These are phyloP conservation scores for Acanthamoeba healyi DNA, from an alignment of 208 protist species.

Conservation along the genomic window DNA sequence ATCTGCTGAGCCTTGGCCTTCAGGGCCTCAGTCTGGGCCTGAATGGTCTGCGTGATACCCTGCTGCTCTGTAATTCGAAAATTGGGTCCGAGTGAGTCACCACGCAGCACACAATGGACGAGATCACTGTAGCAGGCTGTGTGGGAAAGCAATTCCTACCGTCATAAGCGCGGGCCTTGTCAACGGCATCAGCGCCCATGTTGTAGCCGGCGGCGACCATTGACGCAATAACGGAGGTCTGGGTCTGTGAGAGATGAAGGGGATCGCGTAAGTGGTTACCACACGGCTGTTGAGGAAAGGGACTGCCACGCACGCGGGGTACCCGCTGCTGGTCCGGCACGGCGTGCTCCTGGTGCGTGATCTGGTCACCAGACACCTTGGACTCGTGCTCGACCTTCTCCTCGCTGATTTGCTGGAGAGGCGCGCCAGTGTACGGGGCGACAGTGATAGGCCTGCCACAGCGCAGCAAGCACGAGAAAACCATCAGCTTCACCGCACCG, in stretches of 20 bases:
- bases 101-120: neutral
- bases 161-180: constrained; percentile 80
- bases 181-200: constrained; percentile 75
- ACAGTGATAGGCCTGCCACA: constrained; percentile 57
- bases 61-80: constrained; percentile 1
- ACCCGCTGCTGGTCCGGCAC: constrained; percentile 79
- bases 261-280: constrained; percentile 61
- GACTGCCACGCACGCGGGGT: neutral
- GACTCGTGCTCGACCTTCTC: constrained; percentile 60
- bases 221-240: constrained; percentile 82
- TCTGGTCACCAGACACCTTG: constrained; percentile 62
- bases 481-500: neutral
- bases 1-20: constrained; percentile 76
- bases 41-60: constrained; percentile 38
- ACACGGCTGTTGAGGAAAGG: no score
- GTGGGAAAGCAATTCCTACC: constrained; percentile 41
- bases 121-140: neutral
- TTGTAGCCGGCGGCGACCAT: constrained; percentile 84
- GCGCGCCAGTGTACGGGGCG: constrained; percentile 2
- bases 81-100: no score
- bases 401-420: constrained; percentile 33
- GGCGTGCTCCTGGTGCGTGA: constrained; percentile 73
- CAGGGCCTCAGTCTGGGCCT: constrained; percentile 61
- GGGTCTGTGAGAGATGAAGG: constrained; percentile 11
- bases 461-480: neutral